Percentiles rank a stretch among this genome's conserved stretches.
Evolutionary conservation across 2,329 filamentous ascomycete species (phyloP).

Genomic region (Myriangium duriaei): DNA sequence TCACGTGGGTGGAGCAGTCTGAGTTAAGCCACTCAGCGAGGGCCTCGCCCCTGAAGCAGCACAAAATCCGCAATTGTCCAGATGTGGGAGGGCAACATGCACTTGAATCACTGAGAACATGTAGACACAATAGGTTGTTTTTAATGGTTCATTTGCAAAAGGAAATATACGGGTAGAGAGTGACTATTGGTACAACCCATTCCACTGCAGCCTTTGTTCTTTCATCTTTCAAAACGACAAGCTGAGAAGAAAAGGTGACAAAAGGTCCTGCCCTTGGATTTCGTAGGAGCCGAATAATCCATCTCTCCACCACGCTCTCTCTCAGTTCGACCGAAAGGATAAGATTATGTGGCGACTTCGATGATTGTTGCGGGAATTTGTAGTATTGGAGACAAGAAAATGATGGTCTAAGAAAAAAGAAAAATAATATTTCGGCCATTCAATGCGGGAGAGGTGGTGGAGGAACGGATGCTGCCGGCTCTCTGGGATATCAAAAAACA

Average conservation of each 20-base stretch:
- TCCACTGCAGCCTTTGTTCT: conserved; percentile 3
- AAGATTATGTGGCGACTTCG: neutral
- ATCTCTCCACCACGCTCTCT: conserved; percentile 1
- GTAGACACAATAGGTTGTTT: too few species aligned
- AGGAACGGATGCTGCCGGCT: conserved; percentile 6
- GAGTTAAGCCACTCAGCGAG: too few species aligned
- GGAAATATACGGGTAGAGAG: conserved; percentile 7
- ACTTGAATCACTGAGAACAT: too few species aligned
- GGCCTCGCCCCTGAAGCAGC: too few species aligned
- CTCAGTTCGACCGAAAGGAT: conserved; percentile 3
- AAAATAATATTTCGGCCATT: neutral
- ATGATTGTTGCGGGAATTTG: conserved; percentile 5
- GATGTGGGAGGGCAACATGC: too few species aligned
- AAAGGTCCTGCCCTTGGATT: conserved; percentile 1
- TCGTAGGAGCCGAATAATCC: conserved; percentile 1
- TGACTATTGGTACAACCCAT: conserved; percentile 8
- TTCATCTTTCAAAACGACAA: conserved; percentile 1
- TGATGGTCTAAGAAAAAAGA: neutral
- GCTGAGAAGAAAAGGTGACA: conserved; percentile 2
- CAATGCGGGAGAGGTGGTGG: conserved; percentile 1
- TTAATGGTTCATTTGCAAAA: neutral
- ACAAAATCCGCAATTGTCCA: too few species aligned
- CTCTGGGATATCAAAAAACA: conserved; percentile 9
- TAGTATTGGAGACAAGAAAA: conserved; percentile 2
- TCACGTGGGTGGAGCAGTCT: too few species aligned